Evolutionary conservation across 1,139 yeast genomes (phyloP).

Genomic region (Sugiyamaella paludigena): DNA sequence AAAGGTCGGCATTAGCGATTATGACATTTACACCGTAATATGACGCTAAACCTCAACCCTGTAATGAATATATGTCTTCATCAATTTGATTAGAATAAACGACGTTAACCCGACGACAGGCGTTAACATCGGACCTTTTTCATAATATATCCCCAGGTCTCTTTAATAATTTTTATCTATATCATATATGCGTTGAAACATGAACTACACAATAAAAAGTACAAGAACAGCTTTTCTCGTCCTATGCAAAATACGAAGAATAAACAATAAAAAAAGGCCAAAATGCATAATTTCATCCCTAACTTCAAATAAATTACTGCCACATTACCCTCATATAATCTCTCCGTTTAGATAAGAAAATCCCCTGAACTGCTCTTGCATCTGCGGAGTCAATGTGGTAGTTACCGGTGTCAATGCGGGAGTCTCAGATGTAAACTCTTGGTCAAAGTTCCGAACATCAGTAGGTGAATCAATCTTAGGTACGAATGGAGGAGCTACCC

Average conservation of each 20-base stretch:
- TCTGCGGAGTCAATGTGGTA: constrained; percentile 75
- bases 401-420: constrained; percentile 95
- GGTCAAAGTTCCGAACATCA: constrained; percentile 90
- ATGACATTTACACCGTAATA: too few species aligned
- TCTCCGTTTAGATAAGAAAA: constrained; percentile 86
- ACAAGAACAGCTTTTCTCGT: neutral
- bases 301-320: neutral
- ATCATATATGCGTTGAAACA: constrained; percentile 2
- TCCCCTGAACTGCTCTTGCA: constrained; percentile 97
- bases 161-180: constrained; percentile 1
- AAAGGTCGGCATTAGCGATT: too few species aligned
- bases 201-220: neutral
- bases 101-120: too few species aligned
- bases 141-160: too few species aligned
- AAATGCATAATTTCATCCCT: constrained; percentile 1
- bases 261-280: neutral
- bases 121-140: too few species aligned
- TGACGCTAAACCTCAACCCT: too few species aligned
- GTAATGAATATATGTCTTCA: too few species aligned
- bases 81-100: too few species aligned
- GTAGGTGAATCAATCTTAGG: constrained; percentile 86
- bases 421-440: constrained; percentile 90
- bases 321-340: constrained; percentile 23
- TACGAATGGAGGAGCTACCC: constrained; percentile 62
- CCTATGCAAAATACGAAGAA: neutral